These are phyloP conservation scores for Cephaloascus albidus DNA, from an alignment of 805 yeast genomes.

Conservation along the genomic window DNA sequence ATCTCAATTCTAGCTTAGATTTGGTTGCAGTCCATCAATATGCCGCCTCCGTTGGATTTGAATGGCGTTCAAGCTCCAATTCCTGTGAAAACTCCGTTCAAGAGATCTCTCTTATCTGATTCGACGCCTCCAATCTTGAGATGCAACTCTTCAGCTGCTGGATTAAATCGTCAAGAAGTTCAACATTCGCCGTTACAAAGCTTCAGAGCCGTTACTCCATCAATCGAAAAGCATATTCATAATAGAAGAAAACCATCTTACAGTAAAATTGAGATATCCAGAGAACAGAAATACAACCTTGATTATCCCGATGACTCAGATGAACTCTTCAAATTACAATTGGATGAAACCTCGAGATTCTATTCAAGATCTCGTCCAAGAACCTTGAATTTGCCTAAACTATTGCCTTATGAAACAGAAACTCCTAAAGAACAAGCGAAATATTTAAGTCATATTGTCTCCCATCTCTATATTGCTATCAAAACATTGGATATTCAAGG, in stretches of 20 bases:
- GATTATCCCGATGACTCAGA: slow-evolving; percentile 40
- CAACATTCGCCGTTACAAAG: too few species aligned
- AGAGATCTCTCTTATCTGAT: neutral
- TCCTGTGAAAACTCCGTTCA: neutral
- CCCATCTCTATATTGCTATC: slow-evolving; percentile 71
- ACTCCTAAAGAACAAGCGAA: slow-evolving; percentile 56
- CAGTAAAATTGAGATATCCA: neutral
- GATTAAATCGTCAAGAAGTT: neutral
- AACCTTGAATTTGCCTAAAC: slow-evolving; percentile 27
- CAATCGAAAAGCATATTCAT: neutral
- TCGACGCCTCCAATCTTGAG: neutral
- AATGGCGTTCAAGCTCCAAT: neutral
- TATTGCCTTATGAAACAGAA: slow-evolving; percentile 73
- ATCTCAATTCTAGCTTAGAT: neutral
- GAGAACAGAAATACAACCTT: slow-evolving; percentile 29
- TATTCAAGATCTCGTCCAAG: slow-evolving; percentile 28
- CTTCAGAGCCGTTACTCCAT: neutral
- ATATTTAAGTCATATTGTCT: slow-evolving; percentile 71
- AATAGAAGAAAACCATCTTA: neutral
- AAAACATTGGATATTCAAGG: slow-evolving; percentile 71
- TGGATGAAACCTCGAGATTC: slow-evolving; percentile 26
- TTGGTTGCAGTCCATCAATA: neutral
- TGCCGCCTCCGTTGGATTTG: neutral
- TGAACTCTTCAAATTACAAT: slow-evolving; percentile 14
- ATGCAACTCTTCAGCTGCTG: neutral